Conservation (phyloP, 805 yeast species). For the Candida wancherniae region DNA sequence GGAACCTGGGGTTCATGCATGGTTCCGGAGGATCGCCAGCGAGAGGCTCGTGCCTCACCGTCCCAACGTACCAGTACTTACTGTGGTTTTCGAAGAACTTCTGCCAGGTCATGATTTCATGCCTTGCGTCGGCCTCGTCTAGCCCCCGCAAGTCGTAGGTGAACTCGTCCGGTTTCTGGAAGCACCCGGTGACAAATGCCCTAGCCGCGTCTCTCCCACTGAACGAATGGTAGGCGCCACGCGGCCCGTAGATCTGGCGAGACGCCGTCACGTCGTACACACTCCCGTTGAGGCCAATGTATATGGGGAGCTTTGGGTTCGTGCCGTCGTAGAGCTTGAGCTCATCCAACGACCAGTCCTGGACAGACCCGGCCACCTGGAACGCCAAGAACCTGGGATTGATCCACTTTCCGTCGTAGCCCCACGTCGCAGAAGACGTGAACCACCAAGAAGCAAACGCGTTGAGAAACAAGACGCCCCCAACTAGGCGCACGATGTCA, state of each 20-base stretch:
- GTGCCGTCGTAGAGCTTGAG: conserved; percentile 50
- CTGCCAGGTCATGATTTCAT: conserved; percentile 50
- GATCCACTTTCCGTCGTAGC: conserved; percentile 48
- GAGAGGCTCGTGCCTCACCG: conserved; percentile 42
- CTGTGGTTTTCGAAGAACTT: conserved; percentile 39
- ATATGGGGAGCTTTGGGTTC: conserved; percentile 46
- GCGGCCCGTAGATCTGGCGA: conserved; percentile 51
- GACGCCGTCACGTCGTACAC: conserved; percentile 61
- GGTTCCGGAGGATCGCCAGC: conserved; percentile 49
- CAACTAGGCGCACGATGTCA: conserved; percentile 41
- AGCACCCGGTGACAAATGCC: conserved; percentile 69
- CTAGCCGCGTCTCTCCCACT: conserved; percentile 67
- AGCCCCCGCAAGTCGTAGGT: conserved; percentile 67
- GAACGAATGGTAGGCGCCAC: conserved; percentile 51
- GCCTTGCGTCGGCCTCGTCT: conserved; percentile 34
- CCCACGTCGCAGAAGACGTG: conserved; percentile 59
- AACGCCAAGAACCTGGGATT: conserved; percentile 39
- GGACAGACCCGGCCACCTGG: conserved; percentile 12
- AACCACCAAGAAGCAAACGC: conserved; percentile 51
- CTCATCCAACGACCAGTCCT: conserved; percentile 40
- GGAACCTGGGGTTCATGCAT: conserved; percentile 29
- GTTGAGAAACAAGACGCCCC: conserved; percentile 45
- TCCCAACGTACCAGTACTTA: conserved; percentile 62
- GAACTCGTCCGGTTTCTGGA: conserved; percentile 46
- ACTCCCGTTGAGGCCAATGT: conserved; percentile 53